A percentile compares a stretch with the other conserved stretches of the same genome.
phyloP scores from a whole-genome alignment of 129 eudicot genomes.

The Logfia minima region DNA sequence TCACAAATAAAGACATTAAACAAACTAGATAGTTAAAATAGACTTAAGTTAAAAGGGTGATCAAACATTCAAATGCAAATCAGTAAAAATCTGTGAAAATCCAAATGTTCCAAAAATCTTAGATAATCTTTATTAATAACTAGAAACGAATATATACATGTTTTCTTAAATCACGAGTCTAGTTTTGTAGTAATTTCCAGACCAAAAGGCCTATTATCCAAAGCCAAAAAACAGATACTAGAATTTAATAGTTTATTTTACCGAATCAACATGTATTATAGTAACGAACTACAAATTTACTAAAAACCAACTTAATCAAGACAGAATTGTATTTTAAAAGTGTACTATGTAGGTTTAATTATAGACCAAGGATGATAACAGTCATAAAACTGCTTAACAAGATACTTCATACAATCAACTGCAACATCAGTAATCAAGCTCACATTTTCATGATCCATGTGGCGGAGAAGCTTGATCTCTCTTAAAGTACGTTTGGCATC shows the following conservation, averaged over 20 bases:
- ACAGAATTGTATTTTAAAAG: not conserved
- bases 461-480: constrained; percentile 81
- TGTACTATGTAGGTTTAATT: not conserved
- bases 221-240: not conserved
- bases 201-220: not conserved
- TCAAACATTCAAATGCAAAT: not conserved
- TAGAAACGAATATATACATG: not conserved
- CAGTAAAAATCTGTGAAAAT: not conserved
- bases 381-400: not conserved
- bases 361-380: not conserved
- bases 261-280: not conserved
- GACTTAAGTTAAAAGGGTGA: not conserved
- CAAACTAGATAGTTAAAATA: not conserved
- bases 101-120: constrained; percentile 8
- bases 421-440: constrained; percentile 21
- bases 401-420: not conserved
- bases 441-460: constrained; percentile 84
- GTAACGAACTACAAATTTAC: not conserved
- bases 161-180: not conserved
- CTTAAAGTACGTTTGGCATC: constrained; percentile 86
- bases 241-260: not conserved
- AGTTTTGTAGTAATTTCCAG: not conserved
- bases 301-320: not conserved
- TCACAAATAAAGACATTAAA: not conserved
- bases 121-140: not conserved